Evolutionary conservation across 352 stramenopile genomes (phyloP), one percentile per base, ranked within the genome.

Genomic region (Globisporangium viniferum): DNA sequence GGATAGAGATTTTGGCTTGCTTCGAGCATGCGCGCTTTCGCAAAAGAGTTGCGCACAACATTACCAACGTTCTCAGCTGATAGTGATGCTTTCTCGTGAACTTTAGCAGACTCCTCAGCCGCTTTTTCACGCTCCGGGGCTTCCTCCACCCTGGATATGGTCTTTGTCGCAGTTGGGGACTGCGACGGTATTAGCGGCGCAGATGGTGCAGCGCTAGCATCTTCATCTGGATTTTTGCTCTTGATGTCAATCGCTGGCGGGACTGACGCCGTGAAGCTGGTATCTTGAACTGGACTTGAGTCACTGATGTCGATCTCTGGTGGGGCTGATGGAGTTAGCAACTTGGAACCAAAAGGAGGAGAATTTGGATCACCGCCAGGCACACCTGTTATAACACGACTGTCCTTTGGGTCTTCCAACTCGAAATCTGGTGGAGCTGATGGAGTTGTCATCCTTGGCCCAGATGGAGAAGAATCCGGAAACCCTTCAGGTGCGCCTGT

Each of bases 41-140:
- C 75, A 56, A 89, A 86, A 4, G 82, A 83, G 56, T 65, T 75
- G 6, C 78, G 77, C 9, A 90, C 78, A 2, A 68, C 73, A 12
- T 51, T 62, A 18, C 69, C 76, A 0, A 73, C 79, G 33, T 41
- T 74, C 64, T 80, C 74, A 27, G 72, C 68, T 0, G 75, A 71
- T 7, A 65, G 65, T n/a, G 64, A 41, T 60, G 49, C 67, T 36
- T 69, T 49, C 59, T 78, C 74, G 41, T 70, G 72, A 18, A 63
- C 62, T 20, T 74, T 67, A 14, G 27, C 36, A 7, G 71, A 55
- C 2, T 66, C 70, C 18, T 15, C 8, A n/a, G 33, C 1, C 33
- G 15, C 29, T n/a, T 74, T 62, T 33, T 53, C 51, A 27, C 9
- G 2, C 18, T 29, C 24, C 14, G 15, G 4, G 15, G 3, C 12